Conservation (phyloP, 129 eudicot genomes). For the Lactuca sativa region DNA sequence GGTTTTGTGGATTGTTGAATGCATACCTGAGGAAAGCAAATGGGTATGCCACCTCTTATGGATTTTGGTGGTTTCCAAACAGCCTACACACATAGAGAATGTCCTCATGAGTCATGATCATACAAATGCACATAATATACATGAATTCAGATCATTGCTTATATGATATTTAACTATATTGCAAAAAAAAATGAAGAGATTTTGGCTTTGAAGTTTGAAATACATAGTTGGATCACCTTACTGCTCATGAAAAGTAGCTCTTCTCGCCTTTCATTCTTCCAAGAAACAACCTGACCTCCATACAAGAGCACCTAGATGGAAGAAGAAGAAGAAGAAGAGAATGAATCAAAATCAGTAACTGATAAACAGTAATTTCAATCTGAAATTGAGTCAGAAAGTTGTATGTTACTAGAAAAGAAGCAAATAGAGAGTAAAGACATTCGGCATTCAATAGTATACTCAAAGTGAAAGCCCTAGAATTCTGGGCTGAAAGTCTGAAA, state of each 20-base stretch:
- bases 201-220: background rate
- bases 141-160: background rate
- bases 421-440: background rate
- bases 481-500: background rate
- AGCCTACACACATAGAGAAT: slow-evolving; percentile 45
- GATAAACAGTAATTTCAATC: background rate
- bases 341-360: slow-evolving; percentile 6
- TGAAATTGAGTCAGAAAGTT: background rate
- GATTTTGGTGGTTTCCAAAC: slow-evolving; percentile 66
- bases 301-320: slow-evolving; percentile 55
- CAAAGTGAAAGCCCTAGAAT: background rate
- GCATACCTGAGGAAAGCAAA: slow-evolving; percentile 86
- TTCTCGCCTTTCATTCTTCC: slow-evolving; percentile 85
- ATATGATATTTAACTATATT: background rate
- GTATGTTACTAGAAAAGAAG: background rate
- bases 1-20: slow-evolving; percentile 8
- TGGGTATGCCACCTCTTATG: slow-evolving; percentile 74
- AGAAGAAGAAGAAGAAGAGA: background rate
- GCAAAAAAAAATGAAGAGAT: background rate
- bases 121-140: background rate
- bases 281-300: slow-evolving; percentile 86
- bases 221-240: slow-evolving; percentile 51
- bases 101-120: slow-evolving; percentile 2
- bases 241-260: slow-evolving; percentile 71
- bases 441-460: background rate